phyloP scores from a whole-genome alignment of 495 filamentous ascomycete genomes.

The Penicillium cataractarum region DNA sequence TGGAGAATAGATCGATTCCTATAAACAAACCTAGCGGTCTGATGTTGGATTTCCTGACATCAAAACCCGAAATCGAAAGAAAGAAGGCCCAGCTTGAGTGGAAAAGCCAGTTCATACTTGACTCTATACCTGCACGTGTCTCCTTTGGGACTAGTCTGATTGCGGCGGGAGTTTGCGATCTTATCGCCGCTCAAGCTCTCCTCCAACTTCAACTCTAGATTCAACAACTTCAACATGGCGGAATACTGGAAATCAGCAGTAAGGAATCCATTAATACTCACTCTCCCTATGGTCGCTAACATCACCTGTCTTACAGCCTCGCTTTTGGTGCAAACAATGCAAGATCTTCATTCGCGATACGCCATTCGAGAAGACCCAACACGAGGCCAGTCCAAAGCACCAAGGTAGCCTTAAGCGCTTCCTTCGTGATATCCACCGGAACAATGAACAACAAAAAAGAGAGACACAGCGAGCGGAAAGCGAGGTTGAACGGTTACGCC shows the following conservation, averaged over 20 bases:
- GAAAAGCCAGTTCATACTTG: not conserved
- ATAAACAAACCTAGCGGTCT: not conserved
- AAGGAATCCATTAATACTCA: constrained; percentile 22
- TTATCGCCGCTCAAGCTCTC: constrained; percentile 13
- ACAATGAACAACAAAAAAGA: constrained; percentile 73
- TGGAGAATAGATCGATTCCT: not conserved
- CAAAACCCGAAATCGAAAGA: not conserved
- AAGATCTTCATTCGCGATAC: constrained; percentile 89
- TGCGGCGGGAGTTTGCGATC: constrained; percentile 18
- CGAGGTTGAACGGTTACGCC: constrained; percentile 86
- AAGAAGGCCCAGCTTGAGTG: not conserved
- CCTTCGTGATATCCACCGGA: constrained; percentile 81
- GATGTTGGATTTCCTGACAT: not conserved
- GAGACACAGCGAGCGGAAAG: constrained; percentile 80
- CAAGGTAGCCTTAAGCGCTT: constrained; percentile 89
- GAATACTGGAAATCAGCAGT: constrained; percentile 99
- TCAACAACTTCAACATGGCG: constrained; percentile 61
- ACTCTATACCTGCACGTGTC: not conserved
- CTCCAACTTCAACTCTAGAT: not conserved
- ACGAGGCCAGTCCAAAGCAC: constrained; percentile 88
- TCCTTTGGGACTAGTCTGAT: constrained; percentile 26
- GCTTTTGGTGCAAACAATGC: constrained; percentile 98
- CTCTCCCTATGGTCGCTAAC: constrained; percentile 2
- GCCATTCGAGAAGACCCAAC: constrained; percentile 82
- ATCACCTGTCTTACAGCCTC: constrained; percentile 54